These are phyloP conservation scores for Vigna radiata DNA, from an alignment of 306 rosid genomes.

Conservation along the genomic window DNA sequence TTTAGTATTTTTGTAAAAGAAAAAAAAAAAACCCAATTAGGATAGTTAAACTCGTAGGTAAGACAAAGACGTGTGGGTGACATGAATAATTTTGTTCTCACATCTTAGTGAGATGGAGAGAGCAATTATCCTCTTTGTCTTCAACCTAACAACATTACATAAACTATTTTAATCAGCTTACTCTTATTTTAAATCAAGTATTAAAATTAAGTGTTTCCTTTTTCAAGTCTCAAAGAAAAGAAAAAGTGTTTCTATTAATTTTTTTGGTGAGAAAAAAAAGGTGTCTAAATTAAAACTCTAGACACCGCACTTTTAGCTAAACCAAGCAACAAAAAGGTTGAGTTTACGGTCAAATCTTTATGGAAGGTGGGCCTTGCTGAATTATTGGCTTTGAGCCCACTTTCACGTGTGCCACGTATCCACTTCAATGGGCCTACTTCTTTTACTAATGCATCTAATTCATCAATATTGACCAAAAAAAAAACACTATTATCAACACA, in stretches of 20 bases:
- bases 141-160: conserved; percentile 59
- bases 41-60: not conserved
- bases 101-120: conserved; percentile 25
- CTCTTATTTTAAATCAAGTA: conserved; percentile 24
- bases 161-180: not conserved
- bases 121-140: conserved; percentile 57
- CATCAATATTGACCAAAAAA: not conserved
- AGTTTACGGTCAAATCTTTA: conserved; percentile 58
- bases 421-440: conserved; percentile 45
- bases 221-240: not conserved
- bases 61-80: conserved; percentile 45
- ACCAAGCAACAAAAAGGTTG: conserved; percentile 17
- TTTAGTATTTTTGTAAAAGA: not conserved
- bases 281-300: conserved; percentile 33
- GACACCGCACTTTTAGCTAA: conserved; percentile 17
- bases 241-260: not conserved
- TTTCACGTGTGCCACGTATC: conserved; percentile 72
- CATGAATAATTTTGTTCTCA: conserved; percentile 39
- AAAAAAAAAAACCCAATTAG: conserved; percentile 14
- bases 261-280: not conserved
- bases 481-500: not conserved
- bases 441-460: not conserved
- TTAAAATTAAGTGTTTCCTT: conserved; percentile 11
- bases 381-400: conserved; percentile 63
- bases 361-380: conserved; percentile 49